Evolutionary conservation across 495 filamentous ascomycete species (phyloP).

Genomic region (Penicillium fimorum): DNA sequence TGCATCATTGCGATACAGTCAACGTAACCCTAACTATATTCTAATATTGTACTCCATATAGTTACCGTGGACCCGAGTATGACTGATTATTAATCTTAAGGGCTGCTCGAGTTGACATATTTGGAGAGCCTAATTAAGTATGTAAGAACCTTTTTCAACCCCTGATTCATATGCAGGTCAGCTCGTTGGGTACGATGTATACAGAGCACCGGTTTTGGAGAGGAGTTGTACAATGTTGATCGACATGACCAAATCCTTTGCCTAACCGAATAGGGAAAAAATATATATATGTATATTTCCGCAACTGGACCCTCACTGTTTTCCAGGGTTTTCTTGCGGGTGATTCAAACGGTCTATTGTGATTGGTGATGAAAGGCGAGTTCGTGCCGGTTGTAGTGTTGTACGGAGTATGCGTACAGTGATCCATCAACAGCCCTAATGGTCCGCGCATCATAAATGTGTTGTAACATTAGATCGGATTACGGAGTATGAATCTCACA

Average conservation of each 20-base stretch:
- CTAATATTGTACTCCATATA: not conserved
- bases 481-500: not conserved
- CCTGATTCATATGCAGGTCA: constrained; percentile 1
- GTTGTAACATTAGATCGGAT: not conserved
- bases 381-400: not conserved
- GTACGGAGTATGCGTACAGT: not conserved
- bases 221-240: constrained; percentile 1
- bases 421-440: constrained; percentile 1
- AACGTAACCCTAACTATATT: not conserved
- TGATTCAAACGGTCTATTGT: not conserved
- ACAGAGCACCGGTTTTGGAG: not conserved
- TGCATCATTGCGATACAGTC: not conserved
- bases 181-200: not conserved
- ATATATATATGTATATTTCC: not conserved
- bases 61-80: not conserved
- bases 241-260: not conserved
- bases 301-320: not conserved
- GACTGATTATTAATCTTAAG: not conserved
- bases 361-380: not conserved
- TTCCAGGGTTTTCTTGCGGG: not conserved
- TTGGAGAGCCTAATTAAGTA: constrained; percentile 1
- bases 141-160: not conserved
- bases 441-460: not conserved
- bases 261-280: not conserved
- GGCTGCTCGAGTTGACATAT: not conserved